Conservation (phyloP, 2,329 filamentous ascomycete genomes). For the Trichoderma guizhouense region DNA sequence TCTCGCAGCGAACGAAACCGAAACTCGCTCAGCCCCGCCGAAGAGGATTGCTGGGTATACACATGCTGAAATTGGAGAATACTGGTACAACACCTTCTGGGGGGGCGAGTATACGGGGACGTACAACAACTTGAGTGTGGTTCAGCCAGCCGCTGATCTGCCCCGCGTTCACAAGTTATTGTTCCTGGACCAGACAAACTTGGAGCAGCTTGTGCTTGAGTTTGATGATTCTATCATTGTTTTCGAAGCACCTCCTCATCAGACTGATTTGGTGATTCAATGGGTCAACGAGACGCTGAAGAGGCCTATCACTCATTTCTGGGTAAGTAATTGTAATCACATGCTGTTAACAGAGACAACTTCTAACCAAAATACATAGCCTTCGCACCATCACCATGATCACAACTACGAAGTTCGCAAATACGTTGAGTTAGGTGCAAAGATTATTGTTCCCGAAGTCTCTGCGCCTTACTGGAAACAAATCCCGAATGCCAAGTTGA, state of each 20-base stretch:
- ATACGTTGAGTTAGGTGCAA: background rate
- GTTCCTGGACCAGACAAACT: background rate
- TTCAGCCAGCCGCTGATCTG: background rate
- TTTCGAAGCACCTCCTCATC: background rate
- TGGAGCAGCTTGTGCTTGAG: background rate
- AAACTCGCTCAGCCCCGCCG: background rate
- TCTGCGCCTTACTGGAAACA: background rate
- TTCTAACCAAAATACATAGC: background rate
- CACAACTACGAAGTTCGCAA: background rate
- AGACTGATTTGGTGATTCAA: background rate
- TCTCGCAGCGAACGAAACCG: background rate
- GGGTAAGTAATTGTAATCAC: background rate
- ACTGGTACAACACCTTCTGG: background rate
- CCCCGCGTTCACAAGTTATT: background rate
- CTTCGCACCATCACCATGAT: background rate
- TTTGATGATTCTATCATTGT: background rate
- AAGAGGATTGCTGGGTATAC: background rate
- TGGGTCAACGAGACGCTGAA: background rate
- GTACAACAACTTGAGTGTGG: background rate
- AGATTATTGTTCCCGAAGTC: background rate
- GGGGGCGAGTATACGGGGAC: background rate
- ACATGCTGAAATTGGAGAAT: background rate
- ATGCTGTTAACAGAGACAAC: background rate
- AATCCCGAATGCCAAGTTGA: background rate
- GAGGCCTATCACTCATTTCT: background rate